These are phyloP conservation scores for Sindora glabra DNA, from an alignment of 306 rosid genomes.

Conservation along the genomic window DNA sequence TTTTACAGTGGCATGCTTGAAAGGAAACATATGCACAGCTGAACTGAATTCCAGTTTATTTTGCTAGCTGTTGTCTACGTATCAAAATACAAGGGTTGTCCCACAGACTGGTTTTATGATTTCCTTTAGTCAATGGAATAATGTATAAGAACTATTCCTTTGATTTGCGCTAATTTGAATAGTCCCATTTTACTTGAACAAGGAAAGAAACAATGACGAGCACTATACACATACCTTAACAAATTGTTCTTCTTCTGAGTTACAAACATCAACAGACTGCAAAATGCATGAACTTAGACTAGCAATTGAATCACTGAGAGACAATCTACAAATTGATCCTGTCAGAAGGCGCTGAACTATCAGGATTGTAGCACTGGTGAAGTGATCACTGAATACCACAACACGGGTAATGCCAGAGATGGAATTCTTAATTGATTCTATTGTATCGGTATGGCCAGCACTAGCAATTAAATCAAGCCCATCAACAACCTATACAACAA, in stretches of 20 bases:
- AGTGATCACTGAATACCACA: slow-evolving; percentile 62
- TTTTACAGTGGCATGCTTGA: too few relatives aligned
- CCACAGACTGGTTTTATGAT: too few relatives aligned
- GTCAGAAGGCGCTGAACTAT: slow-evolving; percentile 43
- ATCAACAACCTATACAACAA: slow-evolving; percentile 58
- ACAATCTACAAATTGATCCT: slow-evolving; percentile 54
- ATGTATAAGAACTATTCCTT: too few relatives aligned
- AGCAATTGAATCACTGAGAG: slow-evolving; percentile 38
- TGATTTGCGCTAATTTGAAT: background rate
- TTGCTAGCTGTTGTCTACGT: too few relatives aligned
- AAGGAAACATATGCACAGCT: too few relatives aligned
- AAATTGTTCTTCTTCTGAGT: slow-evolving; percentile 35
- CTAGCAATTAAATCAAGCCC: slow-evolving; percentile 45
- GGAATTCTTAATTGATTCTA: slow-evolving; percentile 42
- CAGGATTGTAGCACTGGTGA: slow-evolving; percentile 29
- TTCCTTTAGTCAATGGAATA: too few relatives aligned
- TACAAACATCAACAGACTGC: slow-evolving; percentile 42
- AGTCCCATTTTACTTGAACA: background rate
- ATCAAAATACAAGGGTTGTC: too few relatives aligned
- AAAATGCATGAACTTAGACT: slow-evolving; percentile 67
- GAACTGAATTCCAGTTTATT: too few relatives aligned
- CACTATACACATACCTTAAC: slow-evolving; percentile 34
- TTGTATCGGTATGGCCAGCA: slow-evolving; percentile 39
- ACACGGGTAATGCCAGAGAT: slow-evolving; percentile 40
- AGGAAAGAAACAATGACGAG: background rate